phyloP scores from a whole-genome alignment of 371 early-diverging fungal genomes.

The Mucor ambiguus region DNA sequence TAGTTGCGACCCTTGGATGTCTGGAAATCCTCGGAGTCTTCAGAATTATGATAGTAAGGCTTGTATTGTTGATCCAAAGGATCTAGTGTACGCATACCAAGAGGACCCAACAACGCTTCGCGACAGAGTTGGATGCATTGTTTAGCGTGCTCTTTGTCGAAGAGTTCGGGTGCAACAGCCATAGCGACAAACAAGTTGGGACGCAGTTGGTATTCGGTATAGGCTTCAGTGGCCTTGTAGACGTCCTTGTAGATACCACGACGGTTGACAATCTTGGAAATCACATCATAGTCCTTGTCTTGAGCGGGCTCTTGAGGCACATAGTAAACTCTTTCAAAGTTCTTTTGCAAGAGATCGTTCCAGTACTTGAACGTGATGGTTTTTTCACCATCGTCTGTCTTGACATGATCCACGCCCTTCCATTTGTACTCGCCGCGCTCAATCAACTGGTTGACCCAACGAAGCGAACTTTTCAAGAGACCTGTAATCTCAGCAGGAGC shows the following conservation, averaged over 20 bases:
- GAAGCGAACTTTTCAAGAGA: constrained; percentile 78
- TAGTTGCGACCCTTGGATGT: constrained; percentile 96
- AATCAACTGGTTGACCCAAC: constrained; percentile 73
- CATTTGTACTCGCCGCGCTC: constrained; percentile 47
- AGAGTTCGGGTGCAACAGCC: constrained; percentile 94
- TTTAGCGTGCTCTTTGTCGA: constrained; percentile 76
- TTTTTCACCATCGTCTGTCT: constrained; percentile 22
- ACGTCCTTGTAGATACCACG: constrained; percentile 98
- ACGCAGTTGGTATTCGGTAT: constrained; percentile 90
- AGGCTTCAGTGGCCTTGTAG: constrained; percentile 68
- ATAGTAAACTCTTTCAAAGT: constrained; percentile 90
- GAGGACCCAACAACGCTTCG: constrained; percentile 76
- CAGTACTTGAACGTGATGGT: constrained; percentile 69
- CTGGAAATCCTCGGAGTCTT: constrained; percentile 82
- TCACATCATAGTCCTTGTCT: constrained; percentile 67
- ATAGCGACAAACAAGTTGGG: constrained; percentile 93
- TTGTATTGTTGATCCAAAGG: constrained; percentile 89
- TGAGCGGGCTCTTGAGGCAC: constrained; percentile 64
- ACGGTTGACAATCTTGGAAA: constrained; percentile 74
- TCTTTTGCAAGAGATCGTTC: constrained; percentile 74
- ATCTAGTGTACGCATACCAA: constrained; percentile 95
- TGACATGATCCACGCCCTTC: constrained; percentile 48
- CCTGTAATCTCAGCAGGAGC: constrained; percentile 93
- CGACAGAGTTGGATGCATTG: constrained; percentile 67
- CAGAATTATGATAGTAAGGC: constrained; percentile 88